Base-by-base conservation (phyloP, 148 eudicot species). In the Spergularia marina region DNA sequence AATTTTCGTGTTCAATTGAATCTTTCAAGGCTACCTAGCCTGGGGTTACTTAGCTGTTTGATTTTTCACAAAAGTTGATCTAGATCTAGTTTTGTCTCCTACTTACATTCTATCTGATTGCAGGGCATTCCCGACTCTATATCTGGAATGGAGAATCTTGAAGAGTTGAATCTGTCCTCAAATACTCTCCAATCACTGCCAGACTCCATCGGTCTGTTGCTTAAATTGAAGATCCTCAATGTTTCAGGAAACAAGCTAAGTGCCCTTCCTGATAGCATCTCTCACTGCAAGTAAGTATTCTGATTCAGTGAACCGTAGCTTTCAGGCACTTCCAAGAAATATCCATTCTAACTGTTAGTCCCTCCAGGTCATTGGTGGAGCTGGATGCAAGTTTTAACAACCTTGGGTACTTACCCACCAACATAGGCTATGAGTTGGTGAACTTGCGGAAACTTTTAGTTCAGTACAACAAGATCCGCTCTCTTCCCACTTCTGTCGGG, bases 111-210 rank as follows among this genome's bases (percentile, higher is more conserved):
- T 40, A 34, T 64, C 73, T 69, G 73, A 40, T 53, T 75, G 85
- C 87, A 91, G 97, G 86, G 74, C 23, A 74, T 95, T 82, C 99
- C 99, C 64, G 99, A 95, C 83, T 89, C 98, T 25, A 76, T 95
- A 78, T 88, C 87, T 49, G 98, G 99, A 72, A 77, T 95, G 52
- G 87, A 85, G 83, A 87, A 79, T 78, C 94, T 95, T 14, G 97
- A 92, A 86, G 94, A 90, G 78, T 91, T 95, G 39, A 80, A 90
- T 78, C 82, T 95, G 66, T 84, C 96, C 52, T 86, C 92, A 55
- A 95, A 95, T 77, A 79, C 89, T 25, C 82, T 95, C 69, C 91
- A 87, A 68, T 86, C 87, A n/a, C 81, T 95, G 76, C 98, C 99
- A 8, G 98, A 95, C 64, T 84, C 99, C 65, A 87, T 95, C 23